These are phyloP conservation scores for Allium cepa DNA, from an alignment of 106 monocot species.

Conservation along the genomic window DNA sequence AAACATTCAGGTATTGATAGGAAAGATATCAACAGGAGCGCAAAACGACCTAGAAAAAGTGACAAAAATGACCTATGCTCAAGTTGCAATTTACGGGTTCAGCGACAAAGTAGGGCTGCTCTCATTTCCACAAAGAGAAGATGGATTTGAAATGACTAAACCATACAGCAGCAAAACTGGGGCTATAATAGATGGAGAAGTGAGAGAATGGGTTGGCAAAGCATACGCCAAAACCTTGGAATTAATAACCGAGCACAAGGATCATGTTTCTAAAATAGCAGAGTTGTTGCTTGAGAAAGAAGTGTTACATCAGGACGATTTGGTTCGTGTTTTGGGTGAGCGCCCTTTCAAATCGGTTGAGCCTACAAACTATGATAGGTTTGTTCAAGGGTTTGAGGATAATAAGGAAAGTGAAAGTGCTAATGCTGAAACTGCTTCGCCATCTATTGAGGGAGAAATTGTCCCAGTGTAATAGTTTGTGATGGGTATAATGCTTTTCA, in stretches of 20 bases:
- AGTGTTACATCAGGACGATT: conserved; percentile 92
- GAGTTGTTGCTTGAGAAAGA: conserved; percentile 94
- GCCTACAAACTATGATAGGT: conserved; percentile 78
- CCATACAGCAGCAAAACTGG: conserved; percentile 92
- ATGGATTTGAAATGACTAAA: conserved; percentile 66
- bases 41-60: conserved; percentile 97
- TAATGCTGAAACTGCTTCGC: not conserved
- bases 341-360: conserved; percentile 62
- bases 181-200: conserved; percentile 79
- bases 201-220: conserved; percentile 74
- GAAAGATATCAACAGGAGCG: conserved; percentile 68
- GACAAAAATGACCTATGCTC: conserved; percentile 96
- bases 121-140: conserved; percentile 81
- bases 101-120: conserved; percentile 95
- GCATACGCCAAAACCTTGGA: conserved; percentile 61
- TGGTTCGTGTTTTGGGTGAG: conserved; percentile 60
- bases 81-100: conserved; percentile 95
- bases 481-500: no score
- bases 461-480: conserved; percentile 26
- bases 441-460: conserved; percentile 46
- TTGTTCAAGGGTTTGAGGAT: conserved; percentile 49
- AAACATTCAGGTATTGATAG: conserved; percentile 58
- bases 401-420: not conserved
- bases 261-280: conserved; percentile 65
- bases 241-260: conserved; percentile 66